Evolutionary conservation across 1,139 yeast genomes (phyloP).

Genomic region (Debaryomyces subglobosus): DNA sequence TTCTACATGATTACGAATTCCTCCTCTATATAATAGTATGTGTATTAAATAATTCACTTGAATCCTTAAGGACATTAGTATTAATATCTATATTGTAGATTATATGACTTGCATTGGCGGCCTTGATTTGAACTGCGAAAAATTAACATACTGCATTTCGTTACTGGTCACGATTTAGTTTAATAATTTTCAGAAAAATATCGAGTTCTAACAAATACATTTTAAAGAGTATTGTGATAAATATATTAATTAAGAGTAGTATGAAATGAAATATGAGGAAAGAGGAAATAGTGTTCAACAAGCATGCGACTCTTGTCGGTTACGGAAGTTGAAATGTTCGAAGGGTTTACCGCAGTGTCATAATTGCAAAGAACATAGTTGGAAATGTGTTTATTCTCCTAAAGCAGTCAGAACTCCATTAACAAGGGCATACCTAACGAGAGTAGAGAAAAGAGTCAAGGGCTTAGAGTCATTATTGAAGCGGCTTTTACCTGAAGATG

Average conservation of each 20-base stretch:
- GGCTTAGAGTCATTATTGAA: slow-evolving; percentile 20
- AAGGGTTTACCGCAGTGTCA: slow-evolving; percentile 29
- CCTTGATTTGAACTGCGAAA: neutral
- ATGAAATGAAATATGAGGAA: slow-evolving; percentile 1
- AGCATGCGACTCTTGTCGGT: slow-evolving; percentile 33
- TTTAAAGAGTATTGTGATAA: neutral
- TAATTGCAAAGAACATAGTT: slow-evolving; percentile 30
- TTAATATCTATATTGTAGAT: neutral
- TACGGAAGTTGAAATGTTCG: slow-evolving; percentile 31
- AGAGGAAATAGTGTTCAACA: slow-evolving; percentile 13
- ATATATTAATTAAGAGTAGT: neutral
- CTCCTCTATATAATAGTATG: neutral
- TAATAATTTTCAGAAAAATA: neutral
- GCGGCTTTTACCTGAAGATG: slow-evolving; percentile 23
- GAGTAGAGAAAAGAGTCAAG: slow-evolving; percentile 25
- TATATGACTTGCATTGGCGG: neutral
- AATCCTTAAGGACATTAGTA: neutral
- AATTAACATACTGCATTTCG: neutral
- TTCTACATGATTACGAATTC: neutral
- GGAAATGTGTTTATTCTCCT: slow-evolving; percentile 33
- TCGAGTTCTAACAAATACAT: neutral
- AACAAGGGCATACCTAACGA: slow-evolving; percentile 30
- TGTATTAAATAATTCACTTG: neutral
- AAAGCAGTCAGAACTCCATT: slow-evolving; percentile 29
- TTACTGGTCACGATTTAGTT: neutral